Evolutionary conservation across 2,329 filamentous ascomycete genomes (phyloP), one percentile per base, ranked within the genome.

Genomic region (Teratosphaeria zuluensis): DNA sequence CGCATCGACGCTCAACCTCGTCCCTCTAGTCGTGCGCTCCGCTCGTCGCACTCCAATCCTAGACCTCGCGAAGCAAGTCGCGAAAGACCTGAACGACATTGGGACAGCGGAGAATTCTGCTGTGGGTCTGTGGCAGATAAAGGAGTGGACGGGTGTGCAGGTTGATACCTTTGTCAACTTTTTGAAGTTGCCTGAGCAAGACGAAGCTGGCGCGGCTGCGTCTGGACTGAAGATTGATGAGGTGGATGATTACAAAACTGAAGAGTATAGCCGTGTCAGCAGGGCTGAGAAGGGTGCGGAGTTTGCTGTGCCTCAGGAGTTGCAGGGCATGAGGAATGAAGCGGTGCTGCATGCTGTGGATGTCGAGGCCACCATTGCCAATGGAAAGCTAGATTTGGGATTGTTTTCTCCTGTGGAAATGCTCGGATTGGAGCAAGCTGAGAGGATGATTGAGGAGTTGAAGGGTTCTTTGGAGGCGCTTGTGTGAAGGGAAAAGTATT

Each of bases 161-260:
- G 72, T 95, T 1, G 81, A 88, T 64, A 84, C 81, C 0, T 92
- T 89, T 74, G 84, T 96, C 66, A 96, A 96, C 70, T 94, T 95
- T 63, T 72, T 95, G 19, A 84, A 78, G 56, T 71, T 84, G 4
- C 81, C 81, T 1, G 61, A 64, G 2, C 63, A 63, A 1, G 64
- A 66, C 3, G 60, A 61, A 4, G 64, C 66, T 2, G 58, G 58
- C 9, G 42, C 56, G 12, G 8, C 14, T 6, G 48, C 54, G 14
- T 58, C 60, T 7, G 59, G 35, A 3, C 57, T 69, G 8, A 66
- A 52, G 28, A 70, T 75, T 33, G 59, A 51, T n/a, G 58, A 67
- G 31, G 53, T 58, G 5, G 58, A 65, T 21, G 59, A 65, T 16
- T 62, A 63, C 33, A 63, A 61, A 58, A 19, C 19, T 16, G 42